Base-by-base conservation (phyloP, 139 green algal genomes). In the Yamagishiella unicocca region DNA sequence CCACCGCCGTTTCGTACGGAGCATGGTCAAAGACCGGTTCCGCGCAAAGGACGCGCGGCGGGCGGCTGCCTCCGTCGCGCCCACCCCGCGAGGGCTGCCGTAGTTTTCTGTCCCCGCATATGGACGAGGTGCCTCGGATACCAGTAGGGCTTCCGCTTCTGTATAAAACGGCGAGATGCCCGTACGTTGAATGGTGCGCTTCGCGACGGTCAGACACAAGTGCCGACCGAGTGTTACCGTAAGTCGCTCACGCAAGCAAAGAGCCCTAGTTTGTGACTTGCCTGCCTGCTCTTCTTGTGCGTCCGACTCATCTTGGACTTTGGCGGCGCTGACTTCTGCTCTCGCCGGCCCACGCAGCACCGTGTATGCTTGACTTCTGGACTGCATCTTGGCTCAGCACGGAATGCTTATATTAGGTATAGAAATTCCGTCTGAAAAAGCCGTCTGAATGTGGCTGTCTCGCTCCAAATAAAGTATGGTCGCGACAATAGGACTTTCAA, bases 91-190 rank as follows among this genome's bases (percentile, higher is more conserved):
- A 24, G 66, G 66, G 25, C 66, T 74, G 2, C 66, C 66, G 37
- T 74, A 74, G 21, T 35, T 45, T 2, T 21, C 33, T 10, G 37
- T n/a, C n/a, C n/a, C n/a, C n/a, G n/a, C n/a, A n/a, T n/a, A n/a
- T 37, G 70, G 70, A 31, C 38, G 38, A 24, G 70, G 54, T 37
- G 38, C 22, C 12, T 33, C 1, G 7, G 38, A 33, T 19, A 14
- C 70, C 27, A 78, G 37, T 35, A 78, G 70, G 17, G 70, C 70
- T 24, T 78, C 70, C 1, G 70, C 54, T 58, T 78, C 70, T 78
- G 70, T 55, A n/a, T 58, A 17, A 17, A 12, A 58, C 17, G 50
- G 50, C 17, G 14, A 58, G 12, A 58, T n/a, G n/a, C n/a, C n/a
- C n/a, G n/a, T n/a, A n/a, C n/a, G n/a, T n/a, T n/a, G n/a, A n/a